A percentile compares a stretch with the other conserved stretches of the same genome.
Conservation (phyloP, 208 protist species). For the Trichomonas tenax region DNA sequence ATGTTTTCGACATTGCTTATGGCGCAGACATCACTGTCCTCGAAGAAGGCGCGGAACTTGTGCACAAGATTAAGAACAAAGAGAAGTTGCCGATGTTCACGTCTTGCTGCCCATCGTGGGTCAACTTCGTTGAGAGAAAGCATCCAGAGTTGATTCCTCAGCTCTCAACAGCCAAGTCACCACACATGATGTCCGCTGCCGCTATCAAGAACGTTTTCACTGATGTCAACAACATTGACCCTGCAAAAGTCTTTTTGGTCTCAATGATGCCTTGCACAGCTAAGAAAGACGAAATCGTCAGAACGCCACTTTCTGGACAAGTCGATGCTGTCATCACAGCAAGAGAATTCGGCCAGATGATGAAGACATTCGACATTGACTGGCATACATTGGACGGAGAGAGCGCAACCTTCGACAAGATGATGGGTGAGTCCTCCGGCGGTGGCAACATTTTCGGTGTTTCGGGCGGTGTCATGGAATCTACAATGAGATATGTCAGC, state of each 20-base stretch:
- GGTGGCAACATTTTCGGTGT: slow-evolving; percentile 35
- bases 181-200: not conserved
- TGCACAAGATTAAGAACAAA: slow-evolving; percentile 24
- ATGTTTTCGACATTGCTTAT: slow-evolving; percentile 45
- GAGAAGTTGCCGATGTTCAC: slow-evolving; percentile 42
- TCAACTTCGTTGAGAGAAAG: slow-evolving; percentile 32
- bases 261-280: slow-evolving; percentile 41
- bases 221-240: not conserved
- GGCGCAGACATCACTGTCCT: slow-evolving; percentile 41
- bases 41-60: slow-evolving; percentile 42
- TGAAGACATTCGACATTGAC: not conserved
- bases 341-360: slow-evolving; percentile 31
- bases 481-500: slow-evolving; percentile 6
- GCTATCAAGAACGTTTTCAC: not conserved
- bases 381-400: not conserved
- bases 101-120: slow-evolving; percentile 42
- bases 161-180: not conserved
- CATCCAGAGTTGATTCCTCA: slow-evolving; percentile 8
- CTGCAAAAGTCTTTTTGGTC: slow-evolving; percentile 1
- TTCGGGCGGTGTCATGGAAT: slow-evolving; percentile 44
- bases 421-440: slow-evolving; percentile 35
- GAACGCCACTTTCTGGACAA: not conserved
- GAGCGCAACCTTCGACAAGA: slow-evolving; percentile 22
- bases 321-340: slow-evolving; percentile 38
- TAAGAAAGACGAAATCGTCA: slow-evolving; percentile 38